phyloP scores from a whole-genome alignment of 2,329 filamentous ascomycete species.

The Alternaria sp. region DNA sequence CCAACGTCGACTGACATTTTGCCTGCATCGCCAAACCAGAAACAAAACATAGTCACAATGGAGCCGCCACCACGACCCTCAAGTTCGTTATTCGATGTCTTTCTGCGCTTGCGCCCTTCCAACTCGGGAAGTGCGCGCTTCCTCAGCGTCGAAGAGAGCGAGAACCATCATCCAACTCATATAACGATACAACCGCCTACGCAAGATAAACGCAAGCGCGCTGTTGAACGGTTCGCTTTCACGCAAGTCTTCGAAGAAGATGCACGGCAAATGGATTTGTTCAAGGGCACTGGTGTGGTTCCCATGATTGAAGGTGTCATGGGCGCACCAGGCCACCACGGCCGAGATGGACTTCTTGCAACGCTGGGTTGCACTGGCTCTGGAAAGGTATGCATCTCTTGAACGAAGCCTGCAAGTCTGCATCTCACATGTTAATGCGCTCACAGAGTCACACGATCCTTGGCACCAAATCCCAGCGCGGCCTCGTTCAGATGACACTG shows the following conservation, averaged over 20 bases:
- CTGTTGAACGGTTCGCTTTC: slow-evolving; percentile 92
- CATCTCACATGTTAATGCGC: slow-evolving; percentile 2
- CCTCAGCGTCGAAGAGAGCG: slow-evolving; percentile 71
- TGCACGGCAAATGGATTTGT: slow-evolving; percentile 83
- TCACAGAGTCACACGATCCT: slow-evolving; percentile 93
- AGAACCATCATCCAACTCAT: slow-evolving; percentile 52
- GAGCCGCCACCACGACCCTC: slow-evolving; percentile 45
- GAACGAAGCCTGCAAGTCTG: slow-evolving; percentile 2
- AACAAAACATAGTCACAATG: slow-evolving; percentile 32
- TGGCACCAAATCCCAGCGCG: slow-evolving; percentile 83
- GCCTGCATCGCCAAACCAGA: slow-evolving; percentile 1
- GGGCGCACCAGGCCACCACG: slow-evolving; percentile 72
- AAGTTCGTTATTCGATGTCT: slow-evolving; percentile 83
- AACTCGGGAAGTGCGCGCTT: slow-evolving; percentile 62
- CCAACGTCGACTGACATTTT: slow-evolving; percentile 8
- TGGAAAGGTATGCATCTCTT: slow-evolving; percentile 72
- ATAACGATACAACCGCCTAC: slow-evolving; percentile 68
- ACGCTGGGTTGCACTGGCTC: slow-evolving; percentile 94
- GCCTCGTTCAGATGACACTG: slow-evolving; percentile 88
- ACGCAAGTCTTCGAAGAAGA: slow-evolving; percentile 91
- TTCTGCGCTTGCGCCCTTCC: slow-evolving; percentile 72
- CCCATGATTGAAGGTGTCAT: slow-evolving; percentile 82
- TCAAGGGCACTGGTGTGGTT: slow-evolving; percentile 77
- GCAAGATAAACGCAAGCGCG: slow-evolving; percentile 80
- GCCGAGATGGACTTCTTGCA: slow-evolving; percentile 86